Percentiles rank a stretch among this genome's conserved stretches.
Conservation (phyloP, 2,329 filamentous ascomycete species). For the Fusarium lyarnte region DNA sequence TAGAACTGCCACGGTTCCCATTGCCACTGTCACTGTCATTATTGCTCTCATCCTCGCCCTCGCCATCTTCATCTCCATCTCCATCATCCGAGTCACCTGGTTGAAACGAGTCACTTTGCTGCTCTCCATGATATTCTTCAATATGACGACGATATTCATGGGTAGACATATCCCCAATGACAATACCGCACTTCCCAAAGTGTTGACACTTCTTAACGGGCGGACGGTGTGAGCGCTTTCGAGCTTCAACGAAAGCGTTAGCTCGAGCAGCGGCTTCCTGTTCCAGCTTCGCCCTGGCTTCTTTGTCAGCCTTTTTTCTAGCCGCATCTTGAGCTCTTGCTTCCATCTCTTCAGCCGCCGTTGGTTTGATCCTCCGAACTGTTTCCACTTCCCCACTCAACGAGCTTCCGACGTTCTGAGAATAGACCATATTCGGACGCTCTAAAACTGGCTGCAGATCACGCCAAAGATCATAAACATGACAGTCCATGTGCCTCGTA, state of each 20-base stretch:
- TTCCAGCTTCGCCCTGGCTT: neutral
- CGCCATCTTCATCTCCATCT: neutral
- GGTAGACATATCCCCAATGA: constrained; percentile 6
- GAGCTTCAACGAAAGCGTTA: neutral
- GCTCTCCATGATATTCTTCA: neutral
- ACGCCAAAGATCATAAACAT: constrained; percentile 34
- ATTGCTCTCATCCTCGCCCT: neutral
- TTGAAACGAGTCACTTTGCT: neutral
- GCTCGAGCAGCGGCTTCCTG: neutral
- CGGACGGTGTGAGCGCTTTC: neutral
- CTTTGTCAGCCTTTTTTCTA: neutral
- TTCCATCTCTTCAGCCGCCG: neutral
- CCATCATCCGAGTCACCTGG: neutral
- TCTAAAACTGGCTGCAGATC: neutral
- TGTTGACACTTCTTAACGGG: constrained; percentile 5
- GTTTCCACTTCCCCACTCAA: neutral
- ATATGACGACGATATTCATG: constrained; percentile 19
- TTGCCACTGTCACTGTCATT: too few relatives aligned
- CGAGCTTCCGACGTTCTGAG: neutral
- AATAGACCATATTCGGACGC: neutral
- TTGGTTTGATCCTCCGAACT: neutral
- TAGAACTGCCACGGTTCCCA: neutral
- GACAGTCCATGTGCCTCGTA: constrained; percentile 37
- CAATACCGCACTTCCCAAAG: constrained; percentile 24
- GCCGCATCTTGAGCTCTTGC: too few relatives aligned